Evolutionary conservation across 2,329 filamentous ascomycete species (phyloP).

Genomic region (Colletotrichum sidae): DNA sequence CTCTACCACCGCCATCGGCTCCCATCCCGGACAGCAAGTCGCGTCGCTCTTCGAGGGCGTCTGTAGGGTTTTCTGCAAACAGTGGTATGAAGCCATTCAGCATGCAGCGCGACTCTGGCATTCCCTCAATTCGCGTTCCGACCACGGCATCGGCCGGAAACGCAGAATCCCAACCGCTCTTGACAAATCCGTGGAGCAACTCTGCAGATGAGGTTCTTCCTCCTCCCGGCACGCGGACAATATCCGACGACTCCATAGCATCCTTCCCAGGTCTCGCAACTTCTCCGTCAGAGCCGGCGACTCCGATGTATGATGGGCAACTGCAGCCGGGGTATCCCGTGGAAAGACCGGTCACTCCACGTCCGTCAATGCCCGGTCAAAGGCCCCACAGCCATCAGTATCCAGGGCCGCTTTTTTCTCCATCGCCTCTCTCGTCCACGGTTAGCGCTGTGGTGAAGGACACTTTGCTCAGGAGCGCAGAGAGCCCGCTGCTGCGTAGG

Average conservation of each 20-base stretch:
- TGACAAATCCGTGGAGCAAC: conserved; percentile 58
- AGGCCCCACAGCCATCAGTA: conserved; percentile 53
- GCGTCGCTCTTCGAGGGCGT: conserved; percentile 61
- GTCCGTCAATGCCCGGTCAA: conserved; percentile 34
- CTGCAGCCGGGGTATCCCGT: conserved; percentile 39
- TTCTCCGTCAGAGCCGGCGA: conserved; percentile 46
- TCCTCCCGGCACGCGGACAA: conserved; percentile 50
- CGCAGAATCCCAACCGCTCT: conserved; percentile 53
- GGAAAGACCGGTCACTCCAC: conserved; percentile 38
- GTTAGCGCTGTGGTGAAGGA: conserved; percentile 69
- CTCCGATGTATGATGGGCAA: conserved; percentile 46
- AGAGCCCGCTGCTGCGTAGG: conserved; percentile 52
- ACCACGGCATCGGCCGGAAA: conserved; percentile 46
- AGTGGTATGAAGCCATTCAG: conserved; percentile 50
- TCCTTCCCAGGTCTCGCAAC: conserved; percentile 40
- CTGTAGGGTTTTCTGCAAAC: conserved; percentile 56
- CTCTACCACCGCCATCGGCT: conserved; percentile 48
- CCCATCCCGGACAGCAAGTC: conserved; percentile 47
- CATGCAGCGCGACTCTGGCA: conserved; percentile 49
- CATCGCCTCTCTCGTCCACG: conserved; percentile 70
- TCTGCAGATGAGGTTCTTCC: conserved; percentile 47
- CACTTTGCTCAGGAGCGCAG: conserved; percentile 61
- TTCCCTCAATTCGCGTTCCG: conserved; percentile 50
- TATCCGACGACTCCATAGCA: conserved; percentile 52
- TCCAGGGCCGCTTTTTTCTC: conserved; percentile 65